These are phyloP conservation scores for Neonectria sp. DNA, from an alignment of 2,329 filamentous ascomycete species.

Conservation along the genomic window DNA sequence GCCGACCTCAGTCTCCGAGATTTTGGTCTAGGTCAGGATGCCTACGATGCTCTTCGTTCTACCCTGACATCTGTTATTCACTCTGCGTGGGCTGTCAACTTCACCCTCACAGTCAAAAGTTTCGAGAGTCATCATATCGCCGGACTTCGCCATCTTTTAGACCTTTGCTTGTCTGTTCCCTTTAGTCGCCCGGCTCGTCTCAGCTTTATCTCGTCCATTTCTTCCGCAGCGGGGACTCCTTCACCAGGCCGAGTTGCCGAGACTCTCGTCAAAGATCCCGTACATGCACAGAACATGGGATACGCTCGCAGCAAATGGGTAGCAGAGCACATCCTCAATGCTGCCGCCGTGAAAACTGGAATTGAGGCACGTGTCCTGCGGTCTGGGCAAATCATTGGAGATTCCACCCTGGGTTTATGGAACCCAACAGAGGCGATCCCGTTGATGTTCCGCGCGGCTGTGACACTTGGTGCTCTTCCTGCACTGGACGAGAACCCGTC, in stretches of 20 bases:
- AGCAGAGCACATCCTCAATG: conserved; percentile 60
- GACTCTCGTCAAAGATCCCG: conserved; percentile 51
- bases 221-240: conserved; percentile 57
- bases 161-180: conserved; percentile 54
- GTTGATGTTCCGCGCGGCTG: conserved; percentile 62
- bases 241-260: conserved; percentile 55
- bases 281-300: conserved; percentile 64
- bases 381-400: conserved; percentile 63
- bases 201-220: conserved; percentile 62
- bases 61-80: conserved; percentile 63
- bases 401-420: conserved; percentile 62
- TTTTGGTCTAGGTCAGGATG: conserved; percentile 55
- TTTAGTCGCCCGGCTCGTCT: conserved; percentile 55
- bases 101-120: conserved; percentile 63
- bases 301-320: conserved; percentile 67
- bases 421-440: conserved; percentile 66
- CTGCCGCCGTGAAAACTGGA: conserved; percentile 48
- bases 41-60: conserved; percentile 45
- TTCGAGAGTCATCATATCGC: conserved; percentile 64
- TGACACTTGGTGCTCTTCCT: conserved; percentile 63
- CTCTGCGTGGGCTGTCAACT: conserved; percentile 69
- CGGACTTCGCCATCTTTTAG: conserved; percentile 62
- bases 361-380: conserved; percentile 56
- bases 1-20: conserved; percentile 57
- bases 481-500: conserved; percentile 56